Evolutionary conservation across 2,329 filamentous ascomycete species (phyloP), one percentile per base, ranked within the genome.

Genomic region (Paecilomyces variotii): DNA sequence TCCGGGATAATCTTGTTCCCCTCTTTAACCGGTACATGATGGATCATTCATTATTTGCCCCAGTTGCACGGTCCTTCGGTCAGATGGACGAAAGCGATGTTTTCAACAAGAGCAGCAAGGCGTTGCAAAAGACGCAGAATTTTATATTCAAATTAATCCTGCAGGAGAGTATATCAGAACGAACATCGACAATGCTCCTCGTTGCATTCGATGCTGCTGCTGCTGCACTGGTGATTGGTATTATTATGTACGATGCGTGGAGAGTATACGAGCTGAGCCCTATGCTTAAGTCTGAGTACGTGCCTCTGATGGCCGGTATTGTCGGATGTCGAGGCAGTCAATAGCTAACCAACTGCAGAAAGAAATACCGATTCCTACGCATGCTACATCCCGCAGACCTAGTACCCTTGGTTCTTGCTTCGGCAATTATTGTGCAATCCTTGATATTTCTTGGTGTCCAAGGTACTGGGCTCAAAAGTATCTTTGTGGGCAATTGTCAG

Each of bases 371-470:
- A 12, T 56, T 60, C 7, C 54, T 63, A 56, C 51, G 53, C 0
- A 59, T 19, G 27, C 57, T 64, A 30, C 63, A 62, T 39, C 62
- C 63, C 30, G 61, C 63, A 11, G 63, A 65, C 14, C 55, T 62
- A 5, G 32, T 62, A 14, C 61, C 64, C 25, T 52, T 65, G 39
- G 56, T 55, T n/a, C 51, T 65, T 26, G 55, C 63, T 3, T 45
- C 30, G 4, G 63, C 64, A 4, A 60, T 62, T 27, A 56, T 63
- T n/a, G 19, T 56, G 11, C 64, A 65, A 52, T 60, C 63, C 6
- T 26, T 60, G 6, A 55, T 65, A 26, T 58, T 65, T 19, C 27
- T 65, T 5, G 39, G 35, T 4, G 53, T 65, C 12, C 61, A 62
- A 51, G 57, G 50, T 3, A 56, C 58, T 25, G 57, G 61, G 53